phyloP scores from a whole-genome alignment of 2,329 filamentous ascomycete species.

The Diaporthe humulicola region DNA sequence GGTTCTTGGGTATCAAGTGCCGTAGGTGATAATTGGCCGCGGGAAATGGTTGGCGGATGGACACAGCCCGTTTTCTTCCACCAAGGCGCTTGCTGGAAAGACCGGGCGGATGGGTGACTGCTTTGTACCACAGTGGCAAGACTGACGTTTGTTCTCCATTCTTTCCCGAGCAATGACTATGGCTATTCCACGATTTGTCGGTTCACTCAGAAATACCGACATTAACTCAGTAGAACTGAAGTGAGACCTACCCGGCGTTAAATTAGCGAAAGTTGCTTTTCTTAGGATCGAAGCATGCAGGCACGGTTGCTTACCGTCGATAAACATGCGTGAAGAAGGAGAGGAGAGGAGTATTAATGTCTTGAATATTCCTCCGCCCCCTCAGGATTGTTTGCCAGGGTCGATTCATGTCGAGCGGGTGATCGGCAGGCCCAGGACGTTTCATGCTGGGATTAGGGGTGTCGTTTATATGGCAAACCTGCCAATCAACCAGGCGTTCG shows the following conservation, averaged over 20 bases:
- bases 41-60: slow-evolving; percentile 1
- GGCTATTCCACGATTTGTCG: not conserved
- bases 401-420: slow-evolving; percentile 8
- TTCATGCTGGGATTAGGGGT: slow-evolving; percentile 28
- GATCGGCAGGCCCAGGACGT: slow-evolving; percentile 24
- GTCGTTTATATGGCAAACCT: slow-evolving; percentile 19
- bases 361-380: slow-evolving; percentile 20
- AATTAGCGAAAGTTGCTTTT: not conserved
- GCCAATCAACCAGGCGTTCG: slow-evolving; percentile 30
- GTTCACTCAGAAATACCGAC: not conserved
- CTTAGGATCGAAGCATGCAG: not conserved
- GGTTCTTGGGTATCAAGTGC: not conserved
- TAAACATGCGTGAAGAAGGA: not conserved
- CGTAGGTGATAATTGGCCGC: not conserved
- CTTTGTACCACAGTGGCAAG: slow-evolving; percentile 6
- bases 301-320: not conserved
- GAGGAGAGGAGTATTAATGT: slow-evolving; percentile 19
- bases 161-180: not conserved
- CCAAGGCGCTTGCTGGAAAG: slow-evolving; percentile 6
- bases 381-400: slow-evolving; percentile 5
- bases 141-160: slow-evolving; percentile 7
- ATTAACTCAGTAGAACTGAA: too few relatives aligned
- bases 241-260: not conserved
- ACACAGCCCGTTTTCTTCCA: slow-evolving; percentile 6
- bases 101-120: not conserved